Evolutionary conservation across 2,329 filamentous ascomycete genomes (phyloP).

Genomic region (Cordyceps militaris): DNA sequence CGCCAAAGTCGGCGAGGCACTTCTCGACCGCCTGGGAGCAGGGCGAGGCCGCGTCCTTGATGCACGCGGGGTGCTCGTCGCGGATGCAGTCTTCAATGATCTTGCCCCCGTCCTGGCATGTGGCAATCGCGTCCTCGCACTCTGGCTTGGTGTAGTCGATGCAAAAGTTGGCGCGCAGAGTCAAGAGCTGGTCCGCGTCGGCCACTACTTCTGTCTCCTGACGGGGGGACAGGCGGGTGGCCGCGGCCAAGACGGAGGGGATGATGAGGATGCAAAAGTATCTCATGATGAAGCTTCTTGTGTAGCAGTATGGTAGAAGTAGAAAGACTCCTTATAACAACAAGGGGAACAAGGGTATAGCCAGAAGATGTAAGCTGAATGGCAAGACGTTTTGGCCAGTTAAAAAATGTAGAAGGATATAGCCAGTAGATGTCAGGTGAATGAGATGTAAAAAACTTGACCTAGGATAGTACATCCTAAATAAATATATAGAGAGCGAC

Average conservation of each 20-base stretch:
- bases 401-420: not conserved
- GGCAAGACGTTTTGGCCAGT: not conserved
- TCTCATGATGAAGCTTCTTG: not conserved
- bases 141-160: not conserved
- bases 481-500: not conserved
- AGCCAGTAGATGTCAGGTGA: not conserved
- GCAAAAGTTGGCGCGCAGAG: not conserved
- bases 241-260: not conserved
- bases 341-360: not conserved
- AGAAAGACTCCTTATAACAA: not conserved
- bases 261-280: not conserved
- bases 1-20: not conserved
- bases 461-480: not conserved
- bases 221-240: not conserved
- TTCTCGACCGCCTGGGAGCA: not conserved
- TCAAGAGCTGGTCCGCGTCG: not conserved
- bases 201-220: not conserved
- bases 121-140: not conserved
- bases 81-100: not conserved
- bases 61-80: not conserved
- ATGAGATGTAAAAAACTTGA: not conserved
- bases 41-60: not conserved
- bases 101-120: not conserved
- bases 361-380: not conserved
- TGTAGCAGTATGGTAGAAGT: not conserved